These are phyloP conservation scores for Thalassiosira profunda DNA, from an alignment of 108 stramenopile genomes.

Conservation along the genomic window DNA sequence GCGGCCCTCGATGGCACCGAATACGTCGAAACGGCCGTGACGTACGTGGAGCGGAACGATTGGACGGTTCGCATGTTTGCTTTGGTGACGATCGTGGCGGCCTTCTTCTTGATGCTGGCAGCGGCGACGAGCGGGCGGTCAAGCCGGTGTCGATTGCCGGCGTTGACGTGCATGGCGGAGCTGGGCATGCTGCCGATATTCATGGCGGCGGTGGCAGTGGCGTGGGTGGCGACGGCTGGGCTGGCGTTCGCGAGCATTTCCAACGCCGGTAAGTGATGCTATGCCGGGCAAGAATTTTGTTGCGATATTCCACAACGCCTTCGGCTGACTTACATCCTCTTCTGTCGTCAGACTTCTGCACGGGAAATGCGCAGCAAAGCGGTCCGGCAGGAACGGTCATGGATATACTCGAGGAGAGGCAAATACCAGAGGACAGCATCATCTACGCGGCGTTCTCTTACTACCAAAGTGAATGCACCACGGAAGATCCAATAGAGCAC, in stretches of 20 bases:
- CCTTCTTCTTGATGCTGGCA: slow-evolving; percentile 35
- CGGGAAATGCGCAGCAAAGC: slow-evolving; percentile 7
- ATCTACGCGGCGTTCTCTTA: slow-evolving; percentile 34
- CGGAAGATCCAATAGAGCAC: slow-evolving; percentile 23
- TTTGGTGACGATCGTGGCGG: slow-evolving; percentile 15
- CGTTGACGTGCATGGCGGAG: slow-evolving; percentile 30
- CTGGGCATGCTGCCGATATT: slow-evolving; percentile 33
- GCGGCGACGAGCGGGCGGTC: slow-evolving; percentile 13
- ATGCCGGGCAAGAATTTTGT: too few species aligned
- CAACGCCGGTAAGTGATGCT: slow-evolving; percentile 27
- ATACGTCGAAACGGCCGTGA: slow-evolving; percentile 8
- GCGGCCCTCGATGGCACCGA: slow-evolving; percentile 18
- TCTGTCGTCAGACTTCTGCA: slow-evolving; percentile 42
- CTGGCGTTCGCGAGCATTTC: slow-evolving; percentile 23
- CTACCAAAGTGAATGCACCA: slow-evolving; percentile 38
- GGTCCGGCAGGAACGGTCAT: slow-evolving; percentile 34
- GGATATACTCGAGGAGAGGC: slow-evolving; percentile 13
- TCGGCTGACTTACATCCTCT: too few species aligned
- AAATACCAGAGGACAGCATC: slow-evolving; percentile 14
- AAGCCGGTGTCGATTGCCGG: neutral
- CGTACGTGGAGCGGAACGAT: slow-evolving; percentile 28
- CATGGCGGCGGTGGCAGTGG: slow-evolving; percentile 16
- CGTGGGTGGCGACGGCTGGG: slow-evolving; percentile 22
- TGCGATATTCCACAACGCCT: too few species aligned
- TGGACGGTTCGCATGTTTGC: slow-evolving; percentile 41